Evolutionary conservation across 345 rosid genomes (phyloP), one percentile per base, ranked within the genome.

Genomic region (Punica granatum): DNA sequence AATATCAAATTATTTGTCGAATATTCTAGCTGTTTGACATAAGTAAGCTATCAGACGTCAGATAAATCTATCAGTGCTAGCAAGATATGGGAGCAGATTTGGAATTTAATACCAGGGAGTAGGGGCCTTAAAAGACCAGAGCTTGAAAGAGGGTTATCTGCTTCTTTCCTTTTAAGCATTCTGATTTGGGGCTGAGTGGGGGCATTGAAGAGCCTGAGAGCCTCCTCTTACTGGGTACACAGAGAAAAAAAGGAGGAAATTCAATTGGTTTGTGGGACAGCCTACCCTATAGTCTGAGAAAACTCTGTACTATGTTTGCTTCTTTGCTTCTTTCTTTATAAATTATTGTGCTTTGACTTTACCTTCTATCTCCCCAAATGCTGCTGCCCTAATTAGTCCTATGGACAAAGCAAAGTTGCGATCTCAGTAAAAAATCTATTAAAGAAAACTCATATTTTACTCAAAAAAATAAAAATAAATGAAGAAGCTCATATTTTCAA

Each of bases 61-160:
- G 41, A 4, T 37, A 37, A 4, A 11, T 4, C 6, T 5, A 5
- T 37, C 41, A 37, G 41, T 37, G 41, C 41, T 37, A 37, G n/a
- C n/a, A n/a, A n/a, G n/a, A n/a, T n/a, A n/a, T n/a, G n/a, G n/a
- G n/a, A n/a, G n/a, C n/a, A n/a, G n/a, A n/a, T n/a, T n/a, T 53
- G 31, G 59, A 25, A 53, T 37, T 37, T 5, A 37, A 6, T 53
- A 12, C 21, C 8, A 2, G 11, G 15, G 32, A 28, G 33, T 3
- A 8, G 33, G 3, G 30, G 16, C 7, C 11, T 26, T 13, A 7
- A 25, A 56, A 10, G 6, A 26, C 61, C 63, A 49, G 64, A 56
- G 74, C 64, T 72, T 73, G 67, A 67, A 78, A 75, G 76, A 60
- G 67, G 54, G 69, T 68, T 67, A 25, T 34, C 64, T 63, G 72